phyloP scores from a whole-genome alignment of 371 early-diverging fungal species.

The Parasitella parasitica region DNA sequence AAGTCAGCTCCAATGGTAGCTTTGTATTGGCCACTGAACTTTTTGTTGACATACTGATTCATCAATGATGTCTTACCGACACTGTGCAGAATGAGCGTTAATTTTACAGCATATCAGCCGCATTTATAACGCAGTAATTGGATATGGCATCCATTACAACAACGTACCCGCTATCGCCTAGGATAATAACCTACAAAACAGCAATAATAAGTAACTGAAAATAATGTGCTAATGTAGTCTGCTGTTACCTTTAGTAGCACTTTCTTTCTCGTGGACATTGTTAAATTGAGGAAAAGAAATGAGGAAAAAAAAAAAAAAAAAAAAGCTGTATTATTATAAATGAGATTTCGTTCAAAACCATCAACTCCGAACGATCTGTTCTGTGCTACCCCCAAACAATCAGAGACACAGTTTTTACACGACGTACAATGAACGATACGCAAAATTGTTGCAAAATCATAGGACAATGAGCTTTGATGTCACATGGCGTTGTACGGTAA shows the following conservation, averaged over 20 bases:
- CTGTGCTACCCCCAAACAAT: too few species aligned
- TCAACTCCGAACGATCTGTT: background rate
- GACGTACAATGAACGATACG: background rate
- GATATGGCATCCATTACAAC: background rate
- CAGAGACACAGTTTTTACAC: background rate
- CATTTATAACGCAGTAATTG: background rate
- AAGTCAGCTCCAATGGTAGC: constrained; percentile 99
- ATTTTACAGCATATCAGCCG: background rate
- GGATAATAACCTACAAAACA: constrained; percentile 15
- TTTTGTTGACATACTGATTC: constrained; percentile 98
- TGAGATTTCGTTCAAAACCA: background rate
- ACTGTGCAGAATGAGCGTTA: constrained; percentile 39
- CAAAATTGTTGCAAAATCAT: too few species aligned
- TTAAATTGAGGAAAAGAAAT: background rate
- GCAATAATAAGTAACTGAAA: background rate
- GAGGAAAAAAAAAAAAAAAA: background rate
- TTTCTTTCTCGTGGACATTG: constrained; percentile 20
- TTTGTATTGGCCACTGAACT: constrained; percentile 98
- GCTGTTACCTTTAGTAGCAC: constrained; percentile 16
- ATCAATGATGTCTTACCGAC: constrained; percentile 97
- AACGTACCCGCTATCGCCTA: constrained; percentile 26
- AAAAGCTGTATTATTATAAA: background rate
- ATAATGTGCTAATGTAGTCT: background rate
- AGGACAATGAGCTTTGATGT: too few species aligned
- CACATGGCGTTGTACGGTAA: too few species aligned